Evolutionary conservation across 176 grass and related monocot species (phyloP), one percentile per base, ranked within the genome.

Genomic region (Oryza punctata): DNA sequence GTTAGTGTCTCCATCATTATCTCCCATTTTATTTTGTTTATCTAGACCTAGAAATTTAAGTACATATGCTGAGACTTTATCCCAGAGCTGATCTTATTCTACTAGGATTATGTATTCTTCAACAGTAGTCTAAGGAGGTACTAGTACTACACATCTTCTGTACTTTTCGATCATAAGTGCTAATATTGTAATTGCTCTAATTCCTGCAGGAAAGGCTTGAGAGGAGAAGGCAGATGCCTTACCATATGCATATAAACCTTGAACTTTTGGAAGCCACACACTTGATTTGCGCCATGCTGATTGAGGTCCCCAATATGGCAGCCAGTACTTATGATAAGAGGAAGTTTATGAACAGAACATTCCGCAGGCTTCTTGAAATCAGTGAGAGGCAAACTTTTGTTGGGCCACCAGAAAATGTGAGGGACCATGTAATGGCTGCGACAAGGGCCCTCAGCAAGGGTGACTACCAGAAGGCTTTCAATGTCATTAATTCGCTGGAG

Each of bases 221-320:
- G 81, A 94, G 95, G 79, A 87, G 95, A 88, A 87, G 95, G 63
- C 93, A 95, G 76, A 98, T 98, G 95, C 95, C 95, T 29, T 98
- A 98, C 78, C 95, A 95, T 84, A 98, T 98, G 95, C 95, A 98
- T 72, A 98, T 98, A 86, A 98, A 98, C 78, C 87, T 98, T 66
- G 95, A 98, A 76, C 92, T 98, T 30, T 88, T 98, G 64, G 95
- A 98, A 88, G 90, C 95, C 35, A 95, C 91, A 47, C 95, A 98
- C 30, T 84, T 98, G 82, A 88, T 93, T 38, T 95, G 92, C 89
- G 95, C 95, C 14, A 98, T 98, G 95, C 87, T 98, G 54, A 94
- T 98, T 59, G 95, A 98, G 82, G 92, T 98, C 65, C 95, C 95
- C 12, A 89, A 86, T 69, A 98, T 98, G 90, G 92, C 95, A 60